Evolutionary conservation across 1,139 yeast species (phyloP).

Genomic region (Magnusiomyces tetraspermus): DNA sequence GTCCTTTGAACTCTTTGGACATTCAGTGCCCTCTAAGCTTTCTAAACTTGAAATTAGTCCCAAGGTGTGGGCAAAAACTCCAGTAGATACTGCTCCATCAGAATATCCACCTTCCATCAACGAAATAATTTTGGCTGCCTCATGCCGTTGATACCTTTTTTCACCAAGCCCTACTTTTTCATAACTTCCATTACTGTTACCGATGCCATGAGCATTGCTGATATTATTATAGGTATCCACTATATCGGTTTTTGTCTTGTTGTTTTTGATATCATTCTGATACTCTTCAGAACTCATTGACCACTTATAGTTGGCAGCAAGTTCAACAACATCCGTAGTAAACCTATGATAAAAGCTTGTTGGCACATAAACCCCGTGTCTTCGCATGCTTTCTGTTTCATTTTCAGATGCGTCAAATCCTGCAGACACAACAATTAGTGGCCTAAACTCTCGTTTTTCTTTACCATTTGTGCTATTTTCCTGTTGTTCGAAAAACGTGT

Average conservation of each 20-base stretch:
- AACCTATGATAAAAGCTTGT: constrained; percentile 69
- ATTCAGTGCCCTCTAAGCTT: too few species aligned
- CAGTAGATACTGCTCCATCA: constrained; percentile 73
- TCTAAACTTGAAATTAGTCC: too few species aligned
- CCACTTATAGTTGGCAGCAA: constrained; percentile 49
- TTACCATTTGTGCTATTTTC: background rate
- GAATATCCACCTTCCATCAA: constrained; percentile 83
- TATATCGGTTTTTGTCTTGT: too few species aligned
- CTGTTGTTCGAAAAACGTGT: constrained; percentile 8
- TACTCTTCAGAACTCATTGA: background rate
- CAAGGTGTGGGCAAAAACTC: constrained; percentile 67
- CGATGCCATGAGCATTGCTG: too few species aligned
- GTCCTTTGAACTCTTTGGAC: constrained; percentile 5
- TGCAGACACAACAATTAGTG: constrained; percentile 65
- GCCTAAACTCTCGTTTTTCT: constrained; percentile 43
- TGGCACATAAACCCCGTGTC: constrained; percentile 78
- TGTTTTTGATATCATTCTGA: background rate
- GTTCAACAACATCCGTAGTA: constrained; percentile 59
- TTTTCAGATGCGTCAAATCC: constrained; percentile 87
- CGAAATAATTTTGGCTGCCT: constrained; percentile 54
- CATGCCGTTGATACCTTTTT: background rate
- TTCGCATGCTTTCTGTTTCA: constrained; percentile 75
- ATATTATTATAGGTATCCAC: too few species aligned
- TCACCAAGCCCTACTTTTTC: too few species aligned
- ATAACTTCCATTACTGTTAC: too few species aligned